phyloP scores from a whole-genome alignment of 2,329 filamentous ascomycete species.

The Diaporthe citriasiana region DNA sequence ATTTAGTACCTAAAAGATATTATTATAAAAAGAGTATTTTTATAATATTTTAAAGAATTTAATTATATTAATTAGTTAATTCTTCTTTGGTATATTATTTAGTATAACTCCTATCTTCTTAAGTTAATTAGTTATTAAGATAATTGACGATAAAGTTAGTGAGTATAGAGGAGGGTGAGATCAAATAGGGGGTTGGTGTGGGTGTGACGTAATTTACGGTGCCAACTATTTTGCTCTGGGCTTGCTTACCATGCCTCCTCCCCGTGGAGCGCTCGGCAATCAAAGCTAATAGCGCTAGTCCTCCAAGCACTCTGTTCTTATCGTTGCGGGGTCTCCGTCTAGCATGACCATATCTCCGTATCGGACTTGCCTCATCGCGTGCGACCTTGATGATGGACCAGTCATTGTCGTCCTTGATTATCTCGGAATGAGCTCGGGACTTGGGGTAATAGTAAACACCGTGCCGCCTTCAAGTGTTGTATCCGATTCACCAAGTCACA shows the following conservation, averaged over 20 bases:
- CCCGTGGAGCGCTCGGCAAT: not conserved
- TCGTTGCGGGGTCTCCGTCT: conserved; percentile 41
- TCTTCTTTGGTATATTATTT: no score
- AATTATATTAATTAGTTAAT: no score
- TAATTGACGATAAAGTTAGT: no score
- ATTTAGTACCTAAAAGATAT: no score
- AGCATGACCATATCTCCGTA: conserved; percentile 37
- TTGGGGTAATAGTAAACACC: not conserved
- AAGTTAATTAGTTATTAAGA: no score
- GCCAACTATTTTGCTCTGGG: no score
- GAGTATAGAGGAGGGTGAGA: no score
- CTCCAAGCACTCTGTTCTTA: conserved; percentile 31
- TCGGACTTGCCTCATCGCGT: conserved; percentile 31
- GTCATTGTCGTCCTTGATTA: conserved; percentile 22
- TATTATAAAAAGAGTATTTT: no score
- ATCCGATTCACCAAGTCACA: not conserved
- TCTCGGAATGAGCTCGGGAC: conserved; percentile 37
- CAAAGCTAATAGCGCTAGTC: not conserved
- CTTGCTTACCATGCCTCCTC: not conserved
- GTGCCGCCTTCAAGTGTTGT: not conserved
- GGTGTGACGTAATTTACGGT: no score
- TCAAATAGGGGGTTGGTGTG: no score
- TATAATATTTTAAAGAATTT: no score
- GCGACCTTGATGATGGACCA: conserved; percentile 22
- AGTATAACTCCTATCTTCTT: no score